A percentile compares a stretch with the other conserved stretches of the same genome.
Conservation (phyloP, 306 rosid species). For the Quercus agrifolia region DNA sequence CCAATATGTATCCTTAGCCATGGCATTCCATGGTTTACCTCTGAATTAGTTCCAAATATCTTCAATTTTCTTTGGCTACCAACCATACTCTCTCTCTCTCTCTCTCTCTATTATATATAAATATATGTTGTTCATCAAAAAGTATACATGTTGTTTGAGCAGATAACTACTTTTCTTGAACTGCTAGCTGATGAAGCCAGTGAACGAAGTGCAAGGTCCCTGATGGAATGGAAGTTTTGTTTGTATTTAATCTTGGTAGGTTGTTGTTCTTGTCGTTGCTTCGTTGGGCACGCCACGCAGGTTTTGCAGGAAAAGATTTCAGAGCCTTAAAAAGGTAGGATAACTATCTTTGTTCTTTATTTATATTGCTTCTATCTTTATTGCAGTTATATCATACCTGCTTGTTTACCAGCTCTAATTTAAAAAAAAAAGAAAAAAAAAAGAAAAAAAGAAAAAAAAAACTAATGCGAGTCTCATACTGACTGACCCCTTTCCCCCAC, state of each 20-base stretch:
- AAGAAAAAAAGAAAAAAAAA: no score
- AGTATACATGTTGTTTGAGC: neutral
- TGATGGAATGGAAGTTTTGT: slow-evolving; percentile 28
- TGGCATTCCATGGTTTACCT: neutral
- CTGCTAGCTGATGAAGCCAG: slow-evolving; percentile 17
- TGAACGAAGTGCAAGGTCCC: slow-evolving; percentile 14
- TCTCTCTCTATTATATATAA: neutral
- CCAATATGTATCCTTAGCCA: neutral
- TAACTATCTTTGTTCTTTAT: neutral
- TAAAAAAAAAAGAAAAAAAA: no score
- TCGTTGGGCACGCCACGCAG: slow-evolving; percentile 40
- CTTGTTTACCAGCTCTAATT: neutral
- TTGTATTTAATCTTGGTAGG: slow-evolving; percentile 32
- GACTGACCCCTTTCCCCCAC: neutral
- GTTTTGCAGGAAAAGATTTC: slow-evolving; percentile 24
- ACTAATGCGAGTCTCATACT: neutral
- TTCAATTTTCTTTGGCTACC: slow-evolving; percentile 5
- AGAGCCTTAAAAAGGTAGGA: slow-evolving; percentile 14
- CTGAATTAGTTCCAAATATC: neutral
- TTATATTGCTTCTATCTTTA: neutral
- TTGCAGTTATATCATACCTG: neutral
- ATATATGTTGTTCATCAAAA: no score
- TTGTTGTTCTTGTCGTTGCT: slow-evolving; percentile 49
- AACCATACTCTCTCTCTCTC: neutral
- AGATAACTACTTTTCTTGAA: slow-evolving; percentile 1